A percentile compares a stretch with the other conserved stretches of the same genome.
These are phyloP conservation scores for Ogataea ganodermae DNA, from an alignment of 805 yeast species.

Conservation along the genomic window DNA sequence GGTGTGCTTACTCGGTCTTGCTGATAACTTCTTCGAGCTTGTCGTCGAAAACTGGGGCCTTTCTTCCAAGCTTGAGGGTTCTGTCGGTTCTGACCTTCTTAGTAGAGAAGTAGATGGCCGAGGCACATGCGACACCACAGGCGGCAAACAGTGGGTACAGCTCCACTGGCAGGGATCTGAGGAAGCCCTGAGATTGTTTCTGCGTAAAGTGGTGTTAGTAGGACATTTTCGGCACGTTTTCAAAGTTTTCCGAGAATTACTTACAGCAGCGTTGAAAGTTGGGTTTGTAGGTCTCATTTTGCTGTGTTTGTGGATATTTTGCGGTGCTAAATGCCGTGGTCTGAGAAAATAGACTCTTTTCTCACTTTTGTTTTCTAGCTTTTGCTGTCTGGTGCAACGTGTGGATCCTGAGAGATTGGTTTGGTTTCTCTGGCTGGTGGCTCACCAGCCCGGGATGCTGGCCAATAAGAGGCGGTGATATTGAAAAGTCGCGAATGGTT, in stretches of 20 bases:
- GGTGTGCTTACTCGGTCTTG: slow-evolving; percentile 26
- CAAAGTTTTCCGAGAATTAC: no score
- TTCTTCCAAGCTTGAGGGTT: slow-evolving; percentile 51
- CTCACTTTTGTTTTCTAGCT: slow-evolving; percentile 1
- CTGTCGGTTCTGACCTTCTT: slow-evolving; percentile 52
- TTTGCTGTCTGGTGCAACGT: slow-evolving; percentile 7
- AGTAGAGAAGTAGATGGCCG: slow-evolving; percentile 53
- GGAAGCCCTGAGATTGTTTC: slow-evolving; percentile 15
- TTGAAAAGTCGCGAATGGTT: slow-evolving; percentile 7
- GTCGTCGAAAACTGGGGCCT: slow-evolving; percentile 44
- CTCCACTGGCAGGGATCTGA: slow-evolving; percentile 50
- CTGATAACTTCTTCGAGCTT: slow-evolving; percentile 38
- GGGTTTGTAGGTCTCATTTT: slow-evolving; percentile 53
- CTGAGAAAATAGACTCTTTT: neutral
- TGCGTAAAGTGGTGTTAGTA: neutral
- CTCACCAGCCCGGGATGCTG: slow-evolving; percentile 3
- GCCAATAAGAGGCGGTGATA: slow-evolving; percentile 7
- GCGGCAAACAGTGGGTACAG: slow-evolving; percentile 59
- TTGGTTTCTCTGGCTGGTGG: neutral
- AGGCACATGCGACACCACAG: slow-evolving; percentile 51
- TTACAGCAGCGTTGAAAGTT: slow-evolving; percentile 48
- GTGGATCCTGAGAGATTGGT: neutral
- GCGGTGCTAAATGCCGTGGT: neutral
- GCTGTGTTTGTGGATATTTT: neutral
- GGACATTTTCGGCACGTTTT: no score